phyloP scores from a whole-genome alignment of 208 protist genomes.

The Histomonas meleagridis region DNA sequence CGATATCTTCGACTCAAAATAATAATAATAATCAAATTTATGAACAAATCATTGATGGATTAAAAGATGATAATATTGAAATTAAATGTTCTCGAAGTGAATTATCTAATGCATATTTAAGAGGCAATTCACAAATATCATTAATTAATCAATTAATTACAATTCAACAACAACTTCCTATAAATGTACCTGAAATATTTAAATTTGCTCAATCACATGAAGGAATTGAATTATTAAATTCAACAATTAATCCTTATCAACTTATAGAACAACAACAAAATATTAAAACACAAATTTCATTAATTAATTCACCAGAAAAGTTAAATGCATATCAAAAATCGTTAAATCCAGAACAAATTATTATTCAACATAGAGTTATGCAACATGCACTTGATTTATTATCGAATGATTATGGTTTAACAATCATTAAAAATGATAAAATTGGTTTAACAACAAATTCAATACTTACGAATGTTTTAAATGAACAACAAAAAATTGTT shows the following conservation, averaged over 20 bases:
- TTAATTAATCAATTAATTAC: not conserved
- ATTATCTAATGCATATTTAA: no score
- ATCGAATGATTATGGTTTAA: not conserved
- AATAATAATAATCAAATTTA: no score
- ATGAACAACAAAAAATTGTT: not conserved
- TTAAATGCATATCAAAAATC: not conserved
- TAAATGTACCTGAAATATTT: not conserved
- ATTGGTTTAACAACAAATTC: not conserved
- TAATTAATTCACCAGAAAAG: not conserved
- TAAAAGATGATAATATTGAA: no score
- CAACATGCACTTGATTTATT: not conserved
- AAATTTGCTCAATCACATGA: not conserved
- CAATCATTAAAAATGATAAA: no score
- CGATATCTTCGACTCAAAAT: no score
- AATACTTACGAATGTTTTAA: not conserved
- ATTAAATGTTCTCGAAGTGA: no score
- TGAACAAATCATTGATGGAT: no score
- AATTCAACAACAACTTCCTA: not conserved
- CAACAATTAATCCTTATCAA: not conserved
- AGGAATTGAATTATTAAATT: not conserved
- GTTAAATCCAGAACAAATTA: not conserved
- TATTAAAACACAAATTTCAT: not conserved
- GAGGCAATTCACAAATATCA: not conserved
- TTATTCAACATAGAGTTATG: constrained; percentile 1
- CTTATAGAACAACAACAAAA: not conserved